Percentiles rank a stretch among this genome's conserved stretches.
Conservation (phyloP, 371 early-diverging fungal species). For the Apophysomyces ossiformis region DNA sequence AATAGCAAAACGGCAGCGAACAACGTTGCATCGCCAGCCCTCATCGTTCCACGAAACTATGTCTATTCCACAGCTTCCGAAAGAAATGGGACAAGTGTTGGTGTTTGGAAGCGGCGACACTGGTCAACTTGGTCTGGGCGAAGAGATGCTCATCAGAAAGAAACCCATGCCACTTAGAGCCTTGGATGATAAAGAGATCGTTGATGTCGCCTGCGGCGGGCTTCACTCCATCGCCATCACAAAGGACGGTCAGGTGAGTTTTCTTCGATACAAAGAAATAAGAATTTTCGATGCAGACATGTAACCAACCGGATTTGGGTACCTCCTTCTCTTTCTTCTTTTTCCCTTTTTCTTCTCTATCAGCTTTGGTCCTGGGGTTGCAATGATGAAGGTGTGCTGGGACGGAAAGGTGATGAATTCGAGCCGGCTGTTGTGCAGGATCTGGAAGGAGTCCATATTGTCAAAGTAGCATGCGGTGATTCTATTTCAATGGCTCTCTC, state of each 20-base stretch:
- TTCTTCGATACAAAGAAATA: neutral
- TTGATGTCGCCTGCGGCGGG: conserved; percentile 86
- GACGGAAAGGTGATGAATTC: conserved; percentile 85
- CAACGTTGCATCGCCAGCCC: neutral
- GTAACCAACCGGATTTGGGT: neutral
- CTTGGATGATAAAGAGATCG: conserved; percentile 68
- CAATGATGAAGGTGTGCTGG: conserved; percentile 98
- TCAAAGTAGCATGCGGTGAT: conserved; percentile 93
- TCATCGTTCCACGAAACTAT: conserved; percentile 15
- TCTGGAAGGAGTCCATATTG: conserved; percentile 74
- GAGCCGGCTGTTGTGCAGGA: conserved; percentile 66
- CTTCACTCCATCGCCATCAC: conserved; percentile 90
- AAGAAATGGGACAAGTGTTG: conserved; percentile 71
- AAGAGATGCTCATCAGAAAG: conserved; percentile 75
- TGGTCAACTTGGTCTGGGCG: conserved; percentile 95
- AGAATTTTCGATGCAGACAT: too few relatives aligned
- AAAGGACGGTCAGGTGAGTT: conserved; percentile 69
- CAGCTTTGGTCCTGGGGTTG: conserved; percentile 95
- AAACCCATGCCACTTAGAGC: conserved; percentile 74
- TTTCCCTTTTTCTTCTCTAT: too few relatives aligned
- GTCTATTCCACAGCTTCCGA: conserved; percentile 29
- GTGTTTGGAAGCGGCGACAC: conserved; percentile 96
- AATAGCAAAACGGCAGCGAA: too few relatives aligned
- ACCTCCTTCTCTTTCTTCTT: too few relatives aligned
- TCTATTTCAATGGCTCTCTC: conserved; percentile 92